These are phyloP conservation scores for Colletotrichum trifolii DNA, from an alignment of 2,329 filamentous ascomycete genomes.

Conservation along the genomic window DNA sequence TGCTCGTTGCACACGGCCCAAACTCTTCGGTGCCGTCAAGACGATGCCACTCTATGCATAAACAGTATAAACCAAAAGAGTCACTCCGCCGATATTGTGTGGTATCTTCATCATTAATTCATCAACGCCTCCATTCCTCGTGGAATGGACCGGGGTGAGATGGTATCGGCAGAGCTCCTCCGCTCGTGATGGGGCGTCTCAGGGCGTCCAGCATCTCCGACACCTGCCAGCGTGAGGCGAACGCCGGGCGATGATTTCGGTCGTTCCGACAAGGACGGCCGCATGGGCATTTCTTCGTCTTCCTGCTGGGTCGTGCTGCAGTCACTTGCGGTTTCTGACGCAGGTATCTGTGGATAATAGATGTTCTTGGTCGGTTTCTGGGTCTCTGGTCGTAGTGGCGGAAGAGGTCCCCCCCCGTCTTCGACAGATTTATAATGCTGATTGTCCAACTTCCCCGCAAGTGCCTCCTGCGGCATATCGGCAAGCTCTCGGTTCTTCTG, in stretches of 20 bases:
- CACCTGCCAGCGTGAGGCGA: constrained; percentile 2
- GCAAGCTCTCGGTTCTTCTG: constrained; percentile 50
- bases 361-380: constrained; percentile 37
- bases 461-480: constrained; percentile 42
- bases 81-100: not conserved
- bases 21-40: constrained; percentile 34
- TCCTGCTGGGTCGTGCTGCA: not conserved
- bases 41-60: constrained; percentile 25
- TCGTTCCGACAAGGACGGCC: constrained; percentile 27
- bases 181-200: constrained; percentile 29
- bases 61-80: constrained; percentile 15
- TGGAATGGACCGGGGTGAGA: constrained; percentile 57
- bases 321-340: not conserved
- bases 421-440: constrained; percentile 38
- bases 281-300: not conserved
- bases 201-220: constrained; percentile 21
- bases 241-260: constrained; percentile 32
- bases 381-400: constrained; percentile 41
- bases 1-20: constrained; percentile 14
- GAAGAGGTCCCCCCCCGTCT: constrained; percentile 38
- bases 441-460: constrained; percentile 38
- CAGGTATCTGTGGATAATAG: constrained; percentile 29
- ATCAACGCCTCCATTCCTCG: constrained; percentile 53
- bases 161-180: constrained; percentile 46
- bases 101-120: constrained; percentile 37